These are phyloP conservation scores for Hepatocystis sp. DNA, from an alignment of 169 alveolate genomes.

Conservation along the genomic window DNA sequence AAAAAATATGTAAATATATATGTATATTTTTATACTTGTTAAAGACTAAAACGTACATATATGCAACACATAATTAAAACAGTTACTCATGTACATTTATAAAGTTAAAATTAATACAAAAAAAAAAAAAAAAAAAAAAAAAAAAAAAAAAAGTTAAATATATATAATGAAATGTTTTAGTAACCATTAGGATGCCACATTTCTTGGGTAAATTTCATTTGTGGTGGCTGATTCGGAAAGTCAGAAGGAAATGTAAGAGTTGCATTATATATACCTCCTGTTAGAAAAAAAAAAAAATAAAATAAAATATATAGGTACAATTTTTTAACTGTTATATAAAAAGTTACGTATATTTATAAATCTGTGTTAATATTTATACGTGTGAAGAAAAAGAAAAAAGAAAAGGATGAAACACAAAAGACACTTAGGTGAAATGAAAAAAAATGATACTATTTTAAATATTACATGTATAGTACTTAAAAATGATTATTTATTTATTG, in stretches of 20 bases:
- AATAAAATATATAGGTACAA: not conserved
- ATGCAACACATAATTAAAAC: too few species aligned
- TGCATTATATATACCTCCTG: constrained; percentile 97
- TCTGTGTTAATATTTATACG: not conserved
- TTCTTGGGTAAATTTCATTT: constrained; percentile 96
- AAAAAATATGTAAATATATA: too few species aligned
- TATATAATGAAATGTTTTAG: too few species aligned
- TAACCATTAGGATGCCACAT: constrained; percentile 98
- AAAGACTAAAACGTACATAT: not conserved
- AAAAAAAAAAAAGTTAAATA: constrained; percentile 3
- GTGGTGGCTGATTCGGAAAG: constrained; percentile 99
- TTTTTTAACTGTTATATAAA: not conserved
- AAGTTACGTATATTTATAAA: not conserved
- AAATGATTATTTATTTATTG: too few species aligned
- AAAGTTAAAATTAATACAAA: too few species aligned
- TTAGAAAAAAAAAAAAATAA: not conserved
- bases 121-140: constrained; percentile 1
- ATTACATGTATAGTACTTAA: not conserved
- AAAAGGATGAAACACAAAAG: too few species aligned
- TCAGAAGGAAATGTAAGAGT: constrained; percentile 96
- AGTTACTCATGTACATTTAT: too few species aligned
- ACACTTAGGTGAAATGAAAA: too few species aligned
- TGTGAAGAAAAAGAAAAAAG: too few species aligned
- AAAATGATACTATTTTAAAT: not conserved
- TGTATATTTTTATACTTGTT: constrained; percentile 2